Conservation (phyloP, 495 filamentous ascomycete genomes). For the Penicillium odoratum region DNA sequence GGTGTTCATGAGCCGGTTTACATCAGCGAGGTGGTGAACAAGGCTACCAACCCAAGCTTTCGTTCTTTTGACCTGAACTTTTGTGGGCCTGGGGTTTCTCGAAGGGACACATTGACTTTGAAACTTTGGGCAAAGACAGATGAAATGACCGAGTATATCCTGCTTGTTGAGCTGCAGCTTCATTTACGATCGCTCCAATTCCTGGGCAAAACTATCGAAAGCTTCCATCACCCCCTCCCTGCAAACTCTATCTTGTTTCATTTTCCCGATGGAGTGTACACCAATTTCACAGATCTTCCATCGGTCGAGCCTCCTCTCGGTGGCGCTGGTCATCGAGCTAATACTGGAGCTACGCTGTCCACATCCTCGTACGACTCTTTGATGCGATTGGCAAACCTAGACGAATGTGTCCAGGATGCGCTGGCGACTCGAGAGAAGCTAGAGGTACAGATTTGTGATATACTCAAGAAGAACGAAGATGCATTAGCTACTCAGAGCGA, state of each 20-base stretch:
- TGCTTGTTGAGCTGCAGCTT: conserved; percentile 71
- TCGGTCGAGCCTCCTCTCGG: conserved; percentile 34
- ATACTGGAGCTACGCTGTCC: conserved; percentile 38
- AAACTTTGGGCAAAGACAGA: conserved; percentile 75
- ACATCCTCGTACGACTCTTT: conserved; percentile 90
- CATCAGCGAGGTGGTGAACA: conserved; percentile 78
- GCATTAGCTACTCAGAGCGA: conserved; percentile 45
- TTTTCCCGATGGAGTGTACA: conserved; percentile 87
- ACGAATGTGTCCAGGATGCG: conserved; percentile 91
- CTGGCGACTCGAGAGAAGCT: conserved; percentile 73
- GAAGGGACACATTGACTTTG: conserved; percentile 62
- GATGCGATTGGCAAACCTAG: conserved; percentile 84
- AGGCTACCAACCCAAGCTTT: conserved; percentile 88
- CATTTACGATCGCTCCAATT: conserved; percentile 73
- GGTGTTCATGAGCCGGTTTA: conserved; percentile 73
- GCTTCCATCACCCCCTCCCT: conserved; percentile 73
- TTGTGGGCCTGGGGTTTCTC: conserved; percentile 64
- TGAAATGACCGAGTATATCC: conserved; percentile 55
- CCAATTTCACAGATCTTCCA: conserved; percentile 62
- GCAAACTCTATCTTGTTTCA: conserved; percentile 85
- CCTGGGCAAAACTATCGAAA: conserved; percentile 74
- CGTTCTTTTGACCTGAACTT: conserved; percentile 77
- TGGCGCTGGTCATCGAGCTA: conserved; percentile 18
- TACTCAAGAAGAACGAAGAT: conserved; percentile 58
- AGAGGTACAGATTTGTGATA: conserved; percentile 71